A percentile compares a stretch with the other conserved stretches of the same genome.
phyloP scores from a whole-genome alignment of 768 basidiomycete species.

The Mycena metata region DNA sequence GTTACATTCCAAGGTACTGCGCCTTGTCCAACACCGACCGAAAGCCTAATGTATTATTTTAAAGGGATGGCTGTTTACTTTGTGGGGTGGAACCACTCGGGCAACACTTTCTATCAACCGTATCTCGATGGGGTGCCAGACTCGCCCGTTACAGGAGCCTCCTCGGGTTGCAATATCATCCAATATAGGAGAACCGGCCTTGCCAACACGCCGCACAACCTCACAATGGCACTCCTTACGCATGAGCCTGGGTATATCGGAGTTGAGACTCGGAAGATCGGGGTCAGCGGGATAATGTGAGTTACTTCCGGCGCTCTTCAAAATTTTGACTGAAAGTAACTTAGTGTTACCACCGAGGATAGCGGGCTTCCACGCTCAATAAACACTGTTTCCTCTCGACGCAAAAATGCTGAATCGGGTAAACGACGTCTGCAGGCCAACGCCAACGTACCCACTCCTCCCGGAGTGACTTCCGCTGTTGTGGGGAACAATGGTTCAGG shows the following conservation, averaged over 20 bases:
- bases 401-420: no score
- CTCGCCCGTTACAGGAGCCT: background rate
- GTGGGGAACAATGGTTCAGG: no score
- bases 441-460: no score
- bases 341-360: conserved; percentile 3
- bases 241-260: background rate
- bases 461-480: no score
- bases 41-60: background rate
- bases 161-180: background rate
- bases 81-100: conserved; percentile 9
- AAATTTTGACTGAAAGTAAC: background rate
- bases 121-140: conserved; percentile 4
- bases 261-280: background rate
- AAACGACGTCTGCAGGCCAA: no score
- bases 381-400: no score
- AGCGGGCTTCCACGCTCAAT: no score
- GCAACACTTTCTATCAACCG: conserved; percentile 2
- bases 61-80: conserved; percentile 5
- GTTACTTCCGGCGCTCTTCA: background rate
- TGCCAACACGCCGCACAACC: conserved; percentile 7
- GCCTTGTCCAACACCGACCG: background rate
- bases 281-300: background rate
- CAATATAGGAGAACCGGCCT: conserved; percentile 8
- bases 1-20: conserved; percentile 10
- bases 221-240: conserved; percentile 4